Evolutionary conservation across 257 asterid species (phyloP).

Genomic region (Galeopsis tetrahit): DNA sequence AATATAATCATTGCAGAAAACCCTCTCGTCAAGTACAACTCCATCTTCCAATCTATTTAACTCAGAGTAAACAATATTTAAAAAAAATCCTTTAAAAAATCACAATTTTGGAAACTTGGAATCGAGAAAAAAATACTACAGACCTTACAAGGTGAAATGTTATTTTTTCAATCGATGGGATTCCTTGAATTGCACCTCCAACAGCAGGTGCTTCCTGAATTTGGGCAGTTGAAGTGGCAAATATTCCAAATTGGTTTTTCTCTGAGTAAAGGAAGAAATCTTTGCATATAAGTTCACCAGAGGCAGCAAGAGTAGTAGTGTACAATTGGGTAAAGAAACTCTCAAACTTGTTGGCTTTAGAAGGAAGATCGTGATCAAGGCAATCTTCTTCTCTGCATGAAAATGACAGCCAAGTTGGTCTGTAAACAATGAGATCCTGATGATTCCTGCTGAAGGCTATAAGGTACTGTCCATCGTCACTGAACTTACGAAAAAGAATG

Average conservation of each 20-base stretch:
- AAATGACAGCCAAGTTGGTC: slow-evolving; percentile 92
- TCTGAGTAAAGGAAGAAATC: slow-evolving; percentile 87
- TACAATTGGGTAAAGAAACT: slow-evolving; percentile 85
- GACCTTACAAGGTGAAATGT: slow-evolving; percentile 96
- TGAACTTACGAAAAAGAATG: slow-evolving; percentile 90
- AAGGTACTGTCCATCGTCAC: slow-evolving; percentile 92
- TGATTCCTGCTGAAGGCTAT: slow-evolving; percentile 91
- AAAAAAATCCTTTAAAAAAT: neutral
- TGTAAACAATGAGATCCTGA: slow-evolving; percentile 88
- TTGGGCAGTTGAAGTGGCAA: slow-evolving; percentile 93
- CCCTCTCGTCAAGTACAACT: slow-evolving; percentile 81
- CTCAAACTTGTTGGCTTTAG: slow-evolving; percentile 82
- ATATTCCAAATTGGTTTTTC: slow-evolving; percentile 76
- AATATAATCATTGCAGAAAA: slow-evolving; percentile 83
- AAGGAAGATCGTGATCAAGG: slow-evolving; percentile 68
- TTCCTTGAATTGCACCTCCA: slow-evolving; percentile 91
- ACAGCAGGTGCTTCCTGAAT: slow-evolving; percentile 85
- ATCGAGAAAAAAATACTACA: slow-evolving; percentile 31
- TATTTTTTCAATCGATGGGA: slow-evolving; percentile 86
- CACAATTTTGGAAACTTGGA: slow-evolving; percentile 24
- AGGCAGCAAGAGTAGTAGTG: slow-evolving; percentile 72
- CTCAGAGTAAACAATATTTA: slow-evolving; percentile 26
- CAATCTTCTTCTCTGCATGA: slow-evolving; percentile 77
- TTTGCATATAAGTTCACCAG: slow-evolving; percentile 92
- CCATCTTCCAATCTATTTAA: slow-evolving; percentile 87